Conservation (phyloP, 257 asterid genomes). For the Coffea eugenioides region DNA sequence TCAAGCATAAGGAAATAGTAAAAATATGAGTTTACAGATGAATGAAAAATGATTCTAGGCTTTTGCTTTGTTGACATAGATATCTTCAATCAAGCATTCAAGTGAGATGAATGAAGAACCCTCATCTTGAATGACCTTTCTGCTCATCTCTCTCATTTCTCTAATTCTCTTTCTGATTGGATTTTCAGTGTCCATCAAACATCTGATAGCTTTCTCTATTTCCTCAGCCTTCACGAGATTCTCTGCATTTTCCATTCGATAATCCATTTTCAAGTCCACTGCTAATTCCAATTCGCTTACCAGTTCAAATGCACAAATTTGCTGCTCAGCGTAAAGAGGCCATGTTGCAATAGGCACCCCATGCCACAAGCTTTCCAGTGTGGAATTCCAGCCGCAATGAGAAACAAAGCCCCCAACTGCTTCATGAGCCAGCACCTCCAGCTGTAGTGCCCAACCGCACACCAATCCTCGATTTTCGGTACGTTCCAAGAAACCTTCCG, state of each 20-base stretch:
- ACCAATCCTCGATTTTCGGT: conserved; percentile 9
- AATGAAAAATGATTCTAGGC: background rate
- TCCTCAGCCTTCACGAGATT: background rate
- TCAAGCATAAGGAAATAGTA: no score
- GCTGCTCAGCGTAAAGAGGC: conserved; percentile 17
- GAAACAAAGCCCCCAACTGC: conserved; percentile 16
- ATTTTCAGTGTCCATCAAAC: conserved; percentile 10
- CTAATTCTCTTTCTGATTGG: conserved; percentile 7
- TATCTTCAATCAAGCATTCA: background rate
- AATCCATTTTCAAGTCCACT: conserved; percentile 11
- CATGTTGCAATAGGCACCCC: conserved; percentile 17
- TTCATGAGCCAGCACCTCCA: conserved; percentile 12
- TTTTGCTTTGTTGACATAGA: background rate
- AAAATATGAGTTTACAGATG: no score
- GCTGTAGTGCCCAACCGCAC: conserved; percentile 11
- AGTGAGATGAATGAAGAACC: conserved; percentile 13
- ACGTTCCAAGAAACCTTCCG: conserved; percentile 11
- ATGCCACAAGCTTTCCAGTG: conserved; percentile 14
- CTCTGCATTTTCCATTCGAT: background rate
- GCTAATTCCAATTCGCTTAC: conserved; percentile 13
- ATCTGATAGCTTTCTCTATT: conserved; percentile 8
- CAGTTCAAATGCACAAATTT: conserved; percentile 2
- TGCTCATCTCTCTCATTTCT: conserved; percentile 5
- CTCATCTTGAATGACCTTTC: background rate
- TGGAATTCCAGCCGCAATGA: conserved; percentile 16